Percentiles rank a stretch among this genome's conserved stretches.
phyloP scores from a whole-genome alignment of 2,329 filamentous ascomycete genomes.

The Ilyonectria robusta region DNA sequence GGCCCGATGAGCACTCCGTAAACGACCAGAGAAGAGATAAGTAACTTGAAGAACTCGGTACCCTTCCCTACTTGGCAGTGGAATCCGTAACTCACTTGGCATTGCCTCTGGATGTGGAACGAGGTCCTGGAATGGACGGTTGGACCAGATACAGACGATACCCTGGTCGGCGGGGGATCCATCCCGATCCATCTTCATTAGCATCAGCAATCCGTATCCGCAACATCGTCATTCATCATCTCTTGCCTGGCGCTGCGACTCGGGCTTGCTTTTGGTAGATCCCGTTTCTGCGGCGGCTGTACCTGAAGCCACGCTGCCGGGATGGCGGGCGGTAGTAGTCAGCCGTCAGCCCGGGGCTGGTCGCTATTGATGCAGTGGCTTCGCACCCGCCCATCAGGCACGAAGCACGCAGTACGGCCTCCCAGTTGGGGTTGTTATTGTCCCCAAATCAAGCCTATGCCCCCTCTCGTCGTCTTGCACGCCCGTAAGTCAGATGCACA shows the following conservation, averaged over 20 bases:
- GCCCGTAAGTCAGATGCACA: background rate
- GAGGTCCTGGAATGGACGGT: constrained; percentile 30
- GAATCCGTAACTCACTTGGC: constrained; percentile 18
- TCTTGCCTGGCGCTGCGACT: background rate
- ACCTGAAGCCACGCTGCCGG: constrained; percentile 19
- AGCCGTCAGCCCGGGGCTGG: constrained; percentile 5
- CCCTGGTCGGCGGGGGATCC: constrained; percentile 14
- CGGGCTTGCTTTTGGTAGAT: background rate
- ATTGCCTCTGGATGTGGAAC: constrained; percentile 12
- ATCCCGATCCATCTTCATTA: constrained; percentile 19
- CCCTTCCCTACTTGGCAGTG: constrained; percentile 8
- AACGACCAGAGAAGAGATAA: background rate
- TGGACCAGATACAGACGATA: constrained; percentile 3
- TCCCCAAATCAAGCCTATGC: background rate
- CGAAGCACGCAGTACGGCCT: background rate
- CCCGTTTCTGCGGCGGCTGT: constrained; percentile 3
- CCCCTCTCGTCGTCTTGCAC: too few species aligned
- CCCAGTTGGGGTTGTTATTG: background rate
- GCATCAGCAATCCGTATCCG: constrained; percentile 1
- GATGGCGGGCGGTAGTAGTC: constrained; percentile 9
- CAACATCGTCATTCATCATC: constrained; percentile 22
- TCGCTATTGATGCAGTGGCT: constrained; percentile 15
- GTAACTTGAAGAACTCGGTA: background rate
- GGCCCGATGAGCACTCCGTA: background rate
- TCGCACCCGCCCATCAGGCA: background rate